Evolutionary conservation across 345 rosid species (phyloP).

Genomic region (Arabidopsis arenosa): DNA sequence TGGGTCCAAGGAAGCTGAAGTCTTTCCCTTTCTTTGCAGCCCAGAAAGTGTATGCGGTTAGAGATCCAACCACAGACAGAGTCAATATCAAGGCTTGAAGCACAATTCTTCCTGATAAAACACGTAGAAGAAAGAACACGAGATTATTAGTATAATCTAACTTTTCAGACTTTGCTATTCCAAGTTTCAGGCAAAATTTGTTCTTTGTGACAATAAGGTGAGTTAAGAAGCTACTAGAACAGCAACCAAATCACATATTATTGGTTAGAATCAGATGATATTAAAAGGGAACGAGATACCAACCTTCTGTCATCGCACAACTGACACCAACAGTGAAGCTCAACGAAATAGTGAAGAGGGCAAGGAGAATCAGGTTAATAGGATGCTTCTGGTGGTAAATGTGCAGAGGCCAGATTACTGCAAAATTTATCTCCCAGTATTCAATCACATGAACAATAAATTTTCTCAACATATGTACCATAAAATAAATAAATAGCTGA

Average conservation of each 20-base stretch:
- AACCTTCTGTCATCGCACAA: conserved; percentile 91
- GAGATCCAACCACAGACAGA: conserved; percentile 74
- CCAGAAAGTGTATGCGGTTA: conserved; percentile 97
- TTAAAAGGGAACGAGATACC: conserved; percentile 26
- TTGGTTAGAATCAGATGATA: background rate
- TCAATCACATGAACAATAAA: conserved; percentile 8
- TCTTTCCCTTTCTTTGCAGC: conserved; percentile 96
- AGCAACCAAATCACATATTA: background rate
- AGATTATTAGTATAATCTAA: background rate
- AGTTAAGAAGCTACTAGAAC: background rate
- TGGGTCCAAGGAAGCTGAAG: conserved; percentile 88
- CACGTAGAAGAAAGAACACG: background rate
- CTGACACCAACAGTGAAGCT: conserved; percentile 87
- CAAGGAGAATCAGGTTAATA: conserved; percentile 78
- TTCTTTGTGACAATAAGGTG: conserved; percentile 4
- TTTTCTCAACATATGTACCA: background rate
- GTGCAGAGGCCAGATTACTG: conserved; percentile 94
- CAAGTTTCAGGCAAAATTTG: background rate
- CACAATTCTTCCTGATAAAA: conserved; percentile 82
- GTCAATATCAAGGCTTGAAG: conserved; percentile 92
- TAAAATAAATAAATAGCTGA: background rate
- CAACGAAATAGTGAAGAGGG: conserved; percentile 81
- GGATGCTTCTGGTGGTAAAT: conserved; percentile 96
- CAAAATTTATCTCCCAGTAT: conserved; percentile 30
- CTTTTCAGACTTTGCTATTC: background rate